These are phyloP conservation scores for Boletus bicolor DNA, from an alignment of 768 basidiomycete species.

Conservation along the genomic window DNA sequence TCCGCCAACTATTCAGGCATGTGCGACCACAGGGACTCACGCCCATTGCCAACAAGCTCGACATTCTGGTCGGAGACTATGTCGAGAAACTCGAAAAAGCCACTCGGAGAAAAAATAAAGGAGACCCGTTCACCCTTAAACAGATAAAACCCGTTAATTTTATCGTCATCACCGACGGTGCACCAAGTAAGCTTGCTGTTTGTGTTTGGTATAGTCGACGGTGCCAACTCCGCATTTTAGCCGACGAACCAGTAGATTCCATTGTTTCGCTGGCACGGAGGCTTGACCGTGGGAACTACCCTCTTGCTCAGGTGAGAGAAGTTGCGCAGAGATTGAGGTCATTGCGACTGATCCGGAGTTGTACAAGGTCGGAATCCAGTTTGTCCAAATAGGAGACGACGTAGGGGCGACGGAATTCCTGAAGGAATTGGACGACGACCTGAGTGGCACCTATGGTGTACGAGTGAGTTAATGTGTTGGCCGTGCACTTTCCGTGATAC, in stretches of 20 bases:
- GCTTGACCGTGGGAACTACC: conserved; percentile 50
- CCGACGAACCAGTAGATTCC: conserved; percentile 48
- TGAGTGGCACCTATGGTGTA: conserved; percentile 40
- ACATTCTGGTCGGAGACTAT: conserved; percentile 39
- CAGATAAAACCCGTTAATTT: conserved; percentile 55
- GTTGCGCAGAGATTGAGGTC: too few species aligned
- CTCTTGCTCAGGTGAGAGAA: conserved; percentile 47
- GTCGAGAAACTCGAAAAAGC: conserved; percentile 34
- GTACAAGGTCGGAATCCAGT: conserved; percentile 60
- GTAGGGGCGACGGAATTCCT: conserved; percentile 41
- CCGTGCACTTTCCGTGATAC: not conserved
- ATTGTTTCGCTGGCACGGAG: conserved; percentile 47
- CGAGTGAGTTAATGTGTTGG: conserved; percentile 34
- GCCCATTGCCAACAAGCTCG: conserved; percentile 43
- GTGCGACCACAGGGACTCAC: conserved; percentile 45
- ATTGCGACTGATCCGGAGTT: conserved; percentile 2
- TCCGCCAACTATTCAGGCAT: conserved; percentile 42
- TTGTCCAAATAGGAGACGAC: conserved; percentile 65
- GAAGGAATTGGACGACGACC: conserved; percentile 54
- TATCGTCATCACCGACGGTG: conserved; percentile 64
- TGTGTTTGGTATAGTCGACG: not conserved
- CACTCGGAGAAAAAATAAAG: conserved; percentile 20
- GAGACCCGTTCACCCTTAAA: conserved; percentile 23
- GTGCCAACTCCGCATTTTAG: conserved; percentile 26
- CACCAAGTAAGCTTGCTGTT: conserved; percentile 41